phyloP scores from a whole-genome alignment of 2,329 filamentous ascomycete genomes.

The Sporothrix humicola region DNA sequence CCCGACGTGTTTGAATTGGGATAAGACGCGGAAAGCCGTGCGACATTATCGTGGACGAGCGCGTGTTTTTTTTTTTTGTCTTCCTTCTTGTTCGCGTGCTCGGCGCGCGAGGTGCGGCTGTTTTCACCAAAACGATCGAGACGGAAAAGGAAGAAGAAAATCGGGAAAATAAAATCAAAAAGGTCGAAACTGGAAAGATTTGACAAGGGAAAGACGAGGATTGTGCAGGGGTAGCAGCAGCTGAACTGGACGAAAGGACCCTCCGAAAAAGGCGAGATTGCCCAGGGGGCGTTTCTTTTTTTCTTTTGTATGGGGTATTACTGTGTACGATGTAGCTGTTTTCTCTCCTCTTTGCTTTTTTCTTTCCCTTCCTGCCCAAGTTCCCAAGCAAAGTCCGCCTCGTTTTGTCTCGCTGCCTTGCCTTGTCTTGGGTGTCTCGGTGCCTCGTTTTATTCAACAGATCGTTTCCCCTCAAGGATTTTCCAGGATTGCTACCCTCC shows the following conservation, averaged over 20 bases:
- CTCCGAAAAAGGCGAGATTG: conserved; percentile 23
- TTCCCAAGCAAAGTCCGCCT: conserved; percentile 6
- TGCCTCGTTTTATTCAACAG: not conserved
- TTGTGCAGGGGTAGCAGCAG: conserved; percentile 18
- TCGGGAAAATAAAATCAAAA: not conserved
- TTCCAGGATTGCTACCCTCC: not conserved
- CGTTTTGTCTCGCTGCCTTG: conserved; percentile 16
- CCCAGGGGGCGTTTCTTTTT: not conserved
- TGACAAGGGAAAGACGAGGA: not conserved
- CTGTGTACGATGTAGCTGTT: not conserved
- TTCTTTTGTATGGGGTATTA: not conserved
- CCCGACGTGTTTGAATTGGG: not conserved
- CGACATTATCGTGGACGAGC: not conserved
- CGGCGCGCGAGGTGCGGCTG: conserved; percentile 28
- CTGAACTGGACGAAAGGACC: conserved; percentile 6
- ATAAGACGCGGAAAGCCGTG: conserved; percentile 4
- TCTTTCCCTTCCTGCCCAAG: not conserved
- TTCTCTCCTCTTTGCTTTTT: not conserved
- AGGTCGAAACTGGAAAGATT: not conserved
- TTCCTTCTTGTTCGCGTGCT: not conserved
- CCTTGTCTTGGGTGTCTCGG: not conserved
- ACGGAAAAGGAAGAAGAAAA: not conserved
- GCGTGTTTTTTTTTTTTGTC: too few relatives aligned
- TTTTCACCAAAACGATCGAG: not conserved
- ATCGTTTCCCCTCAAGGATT: not conserved